These are phyloP conservation scores for Leucocoprinus leucothites DNA, from an alignment of 768 basidiomycete genomes.

Conservation along the genomic window DNA sequence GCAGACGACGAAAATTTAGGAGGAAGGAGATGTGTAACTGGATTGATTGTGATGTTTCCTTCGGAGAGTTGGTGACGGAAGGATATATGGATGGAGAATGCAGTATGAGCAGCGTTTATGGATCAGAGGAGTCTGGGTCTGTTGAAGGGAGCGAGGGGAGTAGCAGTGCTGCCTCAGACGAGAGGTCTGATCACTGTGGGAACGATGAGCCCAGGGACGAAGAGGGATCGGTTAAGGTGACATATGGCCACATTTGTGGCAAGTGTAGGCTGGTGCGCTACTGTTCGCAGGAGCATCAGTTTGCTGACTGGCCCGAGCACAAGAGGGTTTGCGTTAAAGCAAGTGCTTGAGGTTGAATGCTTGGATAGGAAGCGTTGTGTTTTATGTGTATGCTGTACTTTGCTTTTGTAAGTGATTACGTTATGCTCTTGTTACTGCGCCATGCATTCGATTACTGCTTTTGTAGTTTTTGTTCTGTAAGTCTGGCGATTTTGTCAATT, in stretches of 20 bases:
- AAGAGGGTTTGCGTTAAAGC: constrained; percentile 52
- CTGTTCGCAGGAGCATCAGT: constrained; percentile 72
- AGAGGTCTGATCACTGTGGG: constrained; percentile 21
- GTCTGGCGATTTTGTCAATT: too few relatives aligned
- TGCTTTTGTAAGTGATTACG: constrained; percentile 15
- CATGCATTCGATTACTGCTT: too few relatives aligned
- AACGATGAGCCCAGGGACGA: too few relatives aligned
- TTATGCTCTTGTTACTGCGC: constrained; percentile 4
- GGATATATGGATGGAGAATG: neutral
- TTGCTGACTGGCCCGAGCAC: constrained; percentile 78
- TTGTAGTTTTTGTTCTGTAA: too few relatives aligned
- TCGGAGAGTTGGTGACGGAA: constrained; percentile 38
- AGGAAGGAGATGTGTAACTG: constrained; percentile 79
- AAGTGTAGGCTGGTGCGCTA: constrained; percentile 79
- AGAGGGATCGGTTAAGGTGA: constrained; percentile 22
- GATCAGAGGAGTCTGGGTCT: neutral
- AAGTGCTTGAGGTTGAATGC: neutral
- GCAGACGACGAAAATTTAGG: constrained; percentile 39
- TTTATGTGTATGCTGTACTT: neutral
- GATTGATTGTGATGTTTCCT: constrained; percentile 69
- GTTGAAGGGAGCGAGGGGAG: constrained; percentile 13
- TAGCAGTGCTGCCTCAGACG: constrained; percentile 23
- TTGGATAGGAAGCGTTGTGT: neutral
- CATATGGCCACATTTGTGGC: constrained; percentile 61
- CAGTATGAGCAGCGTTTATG: constrained; percentile 2